These are phyloP conservation scores for Garcileccinum viscosum DNA, from an alignment of 1,284 basidiomycete species.

Conservation along the genomic window DNA sequence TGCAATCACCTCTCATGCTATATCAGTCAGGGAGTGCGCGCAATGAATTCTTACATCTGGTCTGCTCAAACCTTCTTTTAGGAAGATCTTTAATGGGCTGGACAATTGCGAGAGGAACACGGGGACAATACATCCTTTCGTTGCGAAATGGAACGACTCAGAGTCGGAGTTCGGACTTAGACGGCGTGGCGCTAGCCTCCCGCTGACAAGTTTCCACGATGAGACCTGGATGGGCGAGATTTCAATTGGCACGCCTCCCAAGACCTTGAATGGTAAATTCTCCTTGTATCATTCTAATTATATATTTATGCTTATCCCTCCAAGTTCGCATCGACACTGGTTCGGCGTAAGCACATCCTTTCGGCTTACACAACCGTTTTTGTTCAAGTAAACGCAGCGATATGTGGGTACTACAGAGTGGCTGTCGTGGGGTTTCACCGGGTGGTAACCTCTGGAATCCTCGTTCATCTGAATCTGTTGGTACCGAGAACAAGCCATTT, in stretches of 20 bases:
- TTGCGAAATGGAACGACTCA: neutral
- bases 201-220: neutral
- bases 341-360: neutral
- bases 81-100: too few relatives aligned
- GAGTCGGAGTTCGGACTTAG: neutral
- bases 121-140: neutral
- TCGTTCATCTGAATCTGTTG: neutral
- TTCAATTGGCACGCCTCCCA: neutral
- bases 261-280: neutral
- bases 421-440: neutral
- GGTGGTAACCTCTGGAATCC: neutral
- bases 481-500: neutral
- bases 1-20: too few relatives aligned
- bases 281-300: neutral
- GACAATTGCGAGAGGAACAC: too few relatives aligned
- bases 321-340: neutral
- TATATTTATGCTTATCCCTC: neutral
- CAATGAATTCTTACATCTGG: too few relatives aligned
- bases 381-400: neutral
- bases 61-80: too few relatives aligned
- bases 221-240: neutral
- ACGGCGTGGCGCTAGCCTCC: neutral
- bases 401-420: neutral
- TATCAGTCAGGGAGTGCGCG: too few relatives aligned
- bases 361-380: neutral